Conservation (phyloP, 768 basidiomycete genomes). For the Gautieria morchelliformis region DNA sequence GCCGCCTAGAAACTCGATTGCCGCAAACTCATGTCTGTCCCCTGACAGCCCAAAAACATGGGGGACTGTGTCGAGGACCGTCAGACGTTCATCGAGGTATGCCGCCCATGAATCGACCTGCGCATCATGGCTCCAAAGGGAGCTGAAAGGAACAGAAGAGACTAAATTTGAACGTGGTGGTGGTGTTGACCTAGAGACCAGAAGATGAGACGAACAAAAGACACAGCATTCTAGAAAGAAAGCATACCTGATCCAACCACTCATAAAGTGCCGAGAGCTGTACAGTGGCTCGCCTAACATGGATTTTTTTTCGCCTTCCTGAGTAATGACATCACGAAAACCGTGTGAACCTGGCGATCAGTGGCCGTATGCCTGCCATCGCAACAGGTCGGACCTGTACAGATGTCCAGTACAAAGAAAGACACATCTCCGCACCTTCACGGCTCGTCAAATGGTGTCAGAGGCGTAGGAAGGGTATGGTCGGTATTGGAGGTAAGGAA, state of each 20-base stretch:
- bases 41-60: conserved; percentile 64
- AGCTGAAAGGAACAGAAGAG: conserved; percentile 65
- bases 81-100: conserved; percentile 51
- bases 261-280: conserved; percentile 52
- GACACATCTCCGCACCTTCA: conserved; percentile 50
- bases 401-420: conserved; percentile 71
- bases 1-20: conserved; percentile 45
- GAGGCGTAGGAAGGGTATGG: background rate
- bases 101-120: conserved; percentile 62
- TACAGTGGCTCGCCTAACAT: conserved; percentile 64
- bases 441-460: background rate
- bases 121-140: conserved; percentile 58
- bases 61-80: conserved; percentile 51
- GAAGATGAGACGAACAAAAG: background rate
- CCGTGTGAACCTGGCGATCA: too few species aligned
- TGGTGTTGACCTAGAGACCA: conserved; percentile 45
- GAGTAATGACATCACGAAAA: conserved; percentile 5
- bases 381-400: too few species aligned
- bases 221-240: conserved; percentile 4
- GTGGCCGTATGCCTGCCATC: too few species aligned
- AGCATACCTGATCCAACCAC: conserved; percentile 47
- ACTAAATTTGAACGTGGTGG: conserved; percentile 71
- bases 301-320: conserved; percentile 26
- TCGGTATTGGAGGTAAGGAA: conserved; percentile 50
- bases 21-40: conserved; percentile 74